Conservation (phyloP, 352 stramenopile genomes). For the Globisporangium carolinianum region DNA sequence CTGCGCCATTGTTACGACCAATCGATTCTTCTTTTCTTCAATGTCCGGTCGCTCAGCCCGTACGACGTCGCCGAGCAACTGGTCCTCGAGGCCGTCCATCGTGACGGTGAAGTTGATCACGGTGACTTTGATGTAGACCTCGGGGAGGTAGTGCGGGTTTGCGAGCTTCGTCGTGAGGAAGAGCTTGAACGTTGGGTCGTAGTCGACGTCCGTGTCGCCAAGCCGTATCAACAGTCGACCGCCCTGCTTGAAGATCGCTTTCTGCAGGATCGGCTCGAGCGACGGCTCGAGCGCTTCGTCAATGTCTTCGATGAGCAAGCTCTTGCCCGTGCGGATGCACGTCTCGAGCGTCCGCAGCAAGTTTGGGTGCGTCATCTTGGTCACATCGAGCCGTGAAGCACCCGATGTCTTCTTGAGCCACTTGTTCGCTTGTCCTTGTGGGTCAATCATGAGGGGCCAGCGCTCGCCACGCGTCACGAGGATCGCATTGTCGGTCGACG, state of each 20-base stretch:
- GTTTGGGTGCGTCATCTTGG: slow-evolving; percentile 90
- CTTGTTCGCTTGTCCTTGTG: slow-evolving; percentile 91
- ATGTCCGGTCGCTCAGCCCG: slow-evolving; percentile 89
- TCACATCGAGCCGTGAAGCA: slow-evolving; percentile 53
- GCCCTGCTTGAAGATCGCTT: slow-evolving; percentile 90
- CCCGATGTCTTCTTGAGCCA: slow-evolving; percentile 90
- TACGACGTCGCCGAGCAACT: slow-evolving; percentile 91
- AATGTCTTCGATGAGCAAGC: slow-evolving; percentile 91
- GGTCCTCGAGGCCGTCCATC: slow-evolving; percentile 90
- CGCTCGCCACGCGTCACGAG: slow-evolving; percentile 85
- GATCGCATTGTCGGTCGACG: slow-evolving; percentile 92
- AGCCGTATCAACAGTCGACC: slow-evolving; percentile 85
- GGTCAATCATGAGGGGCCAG: slow-evolving; percentile 94
- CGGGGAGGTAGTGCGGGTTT: slow-evolving; percentile 92
- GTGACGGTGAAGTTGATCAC: slow-evolving; percentile 96
- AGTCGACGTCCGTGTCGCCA: slow-evolving; percentile 91
- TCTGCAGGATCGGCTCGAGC: slow-evolving; percentile 90
- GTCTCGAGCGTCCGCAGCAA: slow-evolving; percentile 86
- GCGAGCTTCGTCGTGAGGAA: slow-evolving; percentile 92
- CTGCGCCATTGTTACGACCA: slow-evolving; percentile 91
- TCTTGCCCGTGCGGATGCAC: slow-evolving; percentile 89
- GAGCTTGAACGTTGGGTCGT: slow-evolving; percentile 88
- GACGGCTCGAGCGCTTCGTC: slow-evolving; percentile 89
- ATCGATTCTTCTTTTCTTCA: slow-evolving; percentile 90
- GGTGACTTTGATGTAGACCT: slow-evolving; percentile 95